Evolutionary conservation across 768 basidiomycete genomes (phyloP), one percentile per base, ranked within the genome.

Genomic region (Mycena kentingensis): DNA sequence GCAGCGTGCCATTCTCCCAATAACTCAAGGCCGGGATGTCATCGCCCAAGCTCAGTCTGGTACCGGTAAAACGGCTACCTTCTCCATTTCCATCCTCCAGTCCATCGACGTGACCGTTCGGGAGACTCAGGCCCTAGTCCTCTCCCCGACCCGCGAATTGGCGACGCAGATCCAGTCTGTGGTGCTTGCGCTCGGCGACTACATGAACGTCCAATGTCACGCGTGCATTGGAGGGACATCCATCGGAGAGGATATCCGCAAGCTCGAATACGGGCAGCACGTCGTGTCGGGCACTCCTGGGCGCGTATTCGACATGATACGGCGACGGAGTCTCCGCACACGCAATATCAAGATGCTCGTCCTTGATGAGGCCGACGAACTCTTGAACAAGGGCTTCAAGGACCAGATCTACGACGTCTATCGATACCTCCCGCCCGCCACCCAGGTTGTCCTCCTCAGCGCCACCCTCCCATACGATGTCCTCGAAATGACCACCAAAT

Each of bases 331-430:
- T 64, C 79, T 99, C 55, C 85, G 93, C 53, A 98, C 96, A 44
- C 84, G 94, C 60, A 94, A 95, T 72, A 95, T 99, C 81, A 98
- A 99, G 77, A 95, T 98, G 90, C 81, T 96, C 41, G 84, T 93
- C 49, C 83, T 95, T 8, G 93, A 95, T 63, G 93, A 95, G 73
- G 94, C 95, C 52, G 96, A 99, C 68, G 95, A 98, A 69, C 76
- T 99, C 52, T 80, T 98, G 57, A 93, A 94, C 78, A 95, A 94
- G 73, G 96, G 96, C 19, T 98, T 99, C 86, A 96, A 94, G 73
- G 95, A 99, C 70, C 94, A 98, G 74, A 98, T 98, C 67, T 98
- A 98, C 76, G 96, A 99, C 71, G 91, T 98, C 55, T 98, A 97
- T 73, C 90, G 94, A 58, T 95, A 95, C 68, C 88, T 98, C 35